Evolutionary conservation across 2,329 filamentous ascomycete species (phyloP), one percentile per base, ranked within the genome.

Genomic region (Geosmithia flava): DNA sequence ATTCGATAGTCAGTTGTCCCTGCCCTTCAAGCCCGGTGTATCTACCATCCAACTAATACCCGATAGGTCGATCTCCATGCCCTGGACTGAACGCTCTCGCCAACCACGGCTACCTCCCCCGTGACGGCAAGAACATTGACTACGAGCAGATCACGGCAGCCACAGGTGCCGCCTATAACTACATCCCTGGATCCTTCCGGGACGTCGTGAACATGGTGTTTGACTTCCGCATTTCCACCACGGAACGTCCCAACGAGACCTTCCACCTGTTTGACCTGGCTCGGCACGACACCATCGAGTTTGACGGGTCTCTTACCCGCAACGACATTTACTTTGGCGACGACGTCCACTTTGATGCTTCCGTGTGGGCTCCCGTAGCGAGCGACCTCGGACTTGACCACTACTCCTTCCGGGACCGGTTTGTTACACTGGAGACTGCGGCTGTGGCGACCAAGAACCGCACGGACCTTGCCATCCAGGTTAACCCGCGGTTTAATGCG

Each of bases 41-140:
- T n/a, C n/a, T n/a, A n/a, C n/a, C n/a, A n/a, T n/a, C n/a, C n/a
- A n/a, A n/a, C n/a, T n/a, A n/a, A n/a, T n/a, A n/a, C n/a, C n/a
- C n/a, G 13, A 17, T 20, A 23, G 42, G 29, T 11, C 29, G 29
- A 30, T 30, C 29, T 30, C 52, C 56, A 17, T 67, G 65, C 33
- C 62, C 65, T 0, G 64, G 59, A 1, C 55, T 67, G n/a, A 66
- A 67, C 42, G 57, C 56, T 0, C 47, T 67, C n/a, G 63, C 63
- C 15, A 67, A 67, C 49, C 64, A 67, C 46, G 63, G 63, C 1
- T 67, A 66, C 46, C 62, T 48, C 54, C 54, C 54, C 10, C 55
- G 52, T 1, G 54, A 56, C 33, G 56, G 55, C 23, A 46, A 46
- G 44, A 19, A 37, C 20, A 33, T 46, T 37, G 27, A 27, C 29